Evolutionary conservation across 805 yeast genomes (phyloP).

Genomic region (Candida awuae): DNA sequence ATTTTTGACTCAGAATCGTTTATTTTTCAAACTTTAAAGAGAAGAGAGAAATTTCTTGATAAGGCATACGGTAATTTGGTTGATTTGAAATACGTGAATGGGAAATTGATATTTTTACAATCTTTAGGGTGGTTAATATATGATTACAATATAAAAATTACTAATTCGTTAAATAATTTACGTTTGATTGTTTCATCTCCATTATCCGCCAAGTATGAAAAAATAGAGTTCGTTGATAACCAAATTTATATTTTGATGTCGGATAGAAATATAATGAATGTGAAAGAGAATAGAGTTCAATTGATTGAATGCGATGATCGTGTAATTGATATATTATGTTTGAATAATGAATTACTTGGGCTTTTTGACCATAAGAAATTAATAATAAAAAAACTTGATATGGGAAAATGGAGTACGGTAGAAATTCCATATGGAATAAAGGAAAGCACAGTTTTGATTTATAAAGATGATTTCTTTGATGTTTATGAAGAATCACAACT

Average conservation of each 20-base stretch:
- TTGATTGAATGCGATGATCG: not conserved
- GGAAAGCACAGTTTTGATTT: too few relatives aligned
- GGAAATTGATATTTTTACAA: constrained; percentile 20
- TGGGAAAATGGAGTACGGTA: too few relatives aligned
- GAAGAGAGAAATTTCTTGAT: constrained; percentile 11
- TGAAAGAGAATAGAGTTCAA: constrained; percentile 10
- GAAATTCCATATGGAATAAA: too few relatives aligned
- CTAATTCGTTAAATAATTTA: constrained; percentile 7
- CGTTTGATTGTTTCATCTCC: constrained; percentile 21
- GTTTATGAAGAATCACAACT: too few relatives aligned
- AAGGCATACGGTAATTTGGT: constrained; percentile 17
- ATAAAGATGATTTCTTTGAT: too few relatives aligned
- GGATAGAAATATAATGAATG: constrained; percentile 16
- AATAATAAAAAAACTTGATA: too few relatives aligned
- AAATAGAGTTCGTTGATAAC: constrained; percentile 9
- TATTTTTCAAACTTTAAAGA: constrained; percentile 1
- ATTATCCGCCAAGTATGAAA: constrained; percentile 16
- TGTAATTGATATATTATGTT: not conserved
- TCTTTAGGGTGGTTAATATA: constrained; percentile 27
- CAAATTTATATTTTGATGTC: constrained; percentile 17
- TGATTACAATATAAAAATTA: constrained; percentile 8
- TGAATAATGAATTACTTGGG: constrained; percentile 1
- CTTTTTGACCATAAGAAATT: constrained; percentile 11
- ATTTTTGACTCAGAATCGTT: not conserved
- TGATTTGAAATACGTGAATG: constrained; percentile 10